Percentiles rank a stretch among this genome's conserved stretches.
phyloP scores from a whole-genome alignment of 768 basidiomycete species.

The Mycena galericulata region DNA sequence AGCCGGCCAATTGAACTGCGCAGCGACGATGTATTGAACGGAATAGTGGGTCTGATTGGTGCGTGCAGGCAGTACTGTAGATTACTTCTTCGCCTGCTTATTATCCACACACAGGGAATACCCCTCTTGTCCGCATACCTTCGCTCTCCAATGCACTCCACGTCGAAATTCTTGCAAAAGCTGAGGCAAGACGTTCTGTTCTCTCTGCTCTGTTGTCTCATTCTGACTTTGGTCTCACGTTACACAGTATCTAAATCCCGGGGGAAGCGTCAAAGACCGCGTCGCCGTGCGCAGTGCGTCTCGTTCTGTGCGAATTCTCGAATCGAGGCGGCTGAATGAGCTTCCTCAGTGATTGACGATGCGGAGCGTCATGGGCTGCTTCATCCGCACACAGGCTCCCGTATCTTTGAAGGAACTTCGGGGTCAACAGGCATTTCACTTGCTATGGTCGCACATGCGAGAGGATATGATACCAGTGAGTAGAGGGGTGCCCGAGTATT shows the following conservation, averaged over 20 bases:
- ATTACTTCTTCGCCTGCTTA: neutral
- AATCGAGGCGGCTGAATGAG: neutral
- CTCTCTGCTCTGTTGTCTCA: neutral
- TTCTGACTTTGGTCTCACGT: neutral
- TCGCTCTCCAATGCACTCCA: slow-evolving; percentile 92
- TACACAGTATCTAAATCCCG: slow-evolving; percentile 92
- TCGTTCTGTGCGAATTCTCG: neutral
- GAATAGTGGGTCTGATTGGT: slow-evolving; percentile 91
- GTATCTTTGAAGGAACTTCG: slow-evolving; percentile 97
- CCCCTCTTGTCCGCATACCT: slow-evolving; percentile 91
- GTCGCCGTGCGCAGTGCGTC: slow-evolving; percentile 90
- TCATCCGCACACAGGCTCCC: slow-evolving; percentile 87
- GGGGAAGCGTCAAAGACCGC: slow-evolving; percentile 97
- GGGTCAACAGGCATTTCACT: slow-evolving; percentile 97
- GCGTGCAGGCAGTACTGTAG: slow-evolving; percentile 33
- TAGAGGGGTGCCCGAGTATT: too few relatives aligned
- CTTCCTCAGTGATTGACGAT: slow-evolving; percentile 86
- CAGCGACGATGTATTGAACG: slow-evolving; percentile 82
- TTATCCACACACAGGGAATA: slow-evolving; percentile 96
- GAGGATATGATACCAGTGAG: slow-evolving; percentile 91
- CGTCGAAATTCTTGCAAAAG: slow-evolving; percentile 95
- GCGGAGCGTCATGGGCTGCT: slow-evolving; percentile 88
- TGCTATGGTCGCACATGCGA: slow-evolving; percentile 91
- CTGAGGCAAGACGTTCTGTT: slow-evolving; percentile 73
- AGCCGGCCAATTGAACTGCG: slow-evolving; percentile 76